Conservation (phyloP, 192 early-diverging fungal genomes). For the Phlyctochytrium bullatum region DNA sequence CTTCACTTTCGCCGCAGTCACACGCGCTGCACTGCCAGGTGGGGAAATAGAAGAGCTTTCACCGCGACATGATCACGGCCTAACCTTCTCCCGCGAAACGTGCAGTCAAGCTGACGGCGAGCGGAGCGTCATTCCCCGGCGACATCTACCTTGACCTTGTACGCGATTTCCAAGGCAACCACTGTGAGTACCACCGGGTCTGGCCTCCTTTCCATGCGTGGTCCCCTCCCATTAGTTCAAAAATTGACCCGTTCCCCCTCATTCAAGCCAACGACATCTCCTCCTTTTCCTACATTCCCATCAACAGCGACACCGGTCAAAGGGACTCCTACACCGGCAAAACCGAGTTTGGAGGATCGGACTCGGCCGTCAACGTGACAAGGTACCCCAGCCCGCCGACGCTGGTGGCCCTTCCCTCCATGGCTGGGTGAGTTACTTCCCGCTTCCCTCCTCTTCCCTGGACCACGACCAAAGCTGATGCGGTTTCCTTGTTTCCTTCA, state of each 20-base stretch:
- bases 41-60: neutral
- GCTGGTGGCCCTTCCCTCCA: neutral
- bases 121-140: slow-evolving; percentile 1
- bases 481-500: too few species aligned
- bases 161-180: neutral
- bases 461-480: neutral
- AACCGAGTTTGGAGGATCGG: neutral
- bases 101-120: slow-evolving; percentile 1
- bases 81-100: neutral
- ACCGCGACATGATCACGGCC: neutral
- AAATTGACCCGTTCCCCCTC: neutral
- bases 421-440: neutral
- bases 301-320: neutral
- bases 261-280: neutral
- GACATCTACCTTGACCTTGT: slow-evolving; percentile 5
- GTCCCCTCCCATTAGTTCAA: neutral
- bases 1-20: neutral
- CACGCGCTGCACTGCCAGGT: neutral
- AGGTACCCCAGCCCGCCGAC: neutral
- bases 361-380: neutral
- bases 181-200: too few species aligned
- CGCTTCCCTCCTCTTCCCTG: neutral
- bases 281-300: neutral
- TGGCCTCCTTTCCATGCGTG: too few species aligned
- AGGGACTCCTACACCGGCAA: neutral